These are phyloP conservation scores for Xylariaceae sp. DNA, from an alignment of 2,329 filamentous ascomycete species.

Conservation along the genomic window DNA sequence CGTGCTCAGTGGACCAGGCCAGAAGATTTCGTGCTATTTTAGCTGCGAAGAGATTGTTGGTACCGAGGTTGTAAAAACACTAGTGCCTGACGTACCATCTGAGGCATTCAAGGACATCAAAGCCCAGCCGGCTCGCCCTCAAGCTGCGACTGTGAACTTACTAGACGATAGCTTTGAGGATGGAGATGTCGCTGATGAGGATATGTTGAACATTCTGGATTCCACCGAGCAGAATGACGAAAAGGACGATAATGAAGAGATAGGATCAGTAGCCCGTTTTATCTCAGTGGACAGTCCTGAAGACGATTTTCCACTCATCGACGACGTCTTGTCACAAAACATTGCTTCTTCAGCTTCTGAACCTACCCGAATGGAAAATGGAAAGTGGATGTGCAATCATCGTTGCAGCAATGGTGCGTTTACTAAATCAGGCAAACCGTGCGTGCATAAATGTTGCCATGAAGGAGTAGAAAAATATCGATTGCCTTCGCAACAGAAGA, in stretches of 20 bases:
- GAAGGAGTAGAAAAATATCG: constrained; percentile 68
- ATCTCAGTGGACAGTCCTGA: constrained; percentile 16
- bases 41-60: constrained; percentile 86
- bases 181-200: constrained; percentile 45
- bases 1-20: constrained; percentile 54
- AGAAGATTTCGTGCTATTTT: constrained; percentile 67
- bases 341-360: constrained; percentile 27
- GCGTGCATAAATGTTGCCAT: constrained; percentile 73
- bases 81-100: constrained; percentile 37
- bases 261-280: constrained; percentile 20
- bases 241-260: constrained; percentile 22
- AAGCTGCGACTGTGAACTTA: neutral
- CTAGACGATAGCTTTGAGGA: constrained; percentile 30
- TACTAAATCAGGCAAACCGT: constrained; percentile 47
- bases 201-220: constrained; percentile 42
- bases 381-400: constrained; percentile 76
- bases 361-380: constrained; percentile 63
- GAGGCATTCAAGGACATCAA: constrained; percentile 35
- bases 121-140: neutral
- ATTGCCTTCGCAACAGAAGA: constrained; percentile 43
- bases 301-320: constrained; percentile 57
- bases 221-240: constrained; percentile 21
- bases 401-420: constrained; percentile 51
- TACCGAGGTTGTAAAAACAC: constrained; percentile 44
- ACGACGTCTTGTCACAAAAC: constrained; percentile 46